Base-by-base conservation (phyloP, 345 rosid genomes). In the Microthlaspi erraticum region DNA sequence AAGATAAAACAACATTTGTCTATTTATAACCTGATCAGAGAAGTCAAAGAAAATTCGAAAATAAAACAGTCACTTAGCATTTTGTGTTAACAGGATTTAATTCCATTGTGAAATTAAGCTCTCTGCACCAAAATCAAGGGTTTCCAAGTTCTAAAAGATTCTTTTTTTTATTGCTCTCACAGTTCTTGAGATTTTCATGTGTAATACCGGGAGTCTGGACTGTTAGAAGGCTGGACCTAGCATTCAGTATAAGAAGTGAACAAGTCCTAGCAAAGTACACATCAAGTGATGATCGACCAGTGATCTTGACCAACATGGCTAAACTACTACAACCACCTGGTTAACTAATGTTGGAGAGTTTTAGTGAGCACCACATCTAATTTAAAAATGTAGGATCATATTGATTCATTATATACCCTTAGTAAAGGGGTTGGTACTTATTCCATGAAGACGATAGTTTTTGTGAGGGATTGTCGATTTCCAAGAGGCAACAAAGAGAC, bases 71-170 rank as follows among this genome's bases (percentile, higher is more conserved):
- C 36, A 57, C 26, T 19, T 2, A 33, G 9, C 7, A 23, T 13
- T 50, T 61, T 18, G 53, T 48, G 42, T 19, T 33, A 18, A 59
- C 12, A 5, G 37, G 16, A 51, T 32, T 32, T 60, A 51, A 8
- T 31, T 38, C 9, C 14, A 71, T 10, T 16, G 62, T 29, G 68
- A 32, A 29, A 37, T 52, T 52, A 52, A 52, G 53, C 55, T 62
- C 17, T 41, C 51, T 52, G 62, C 44, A 60, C 51, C 44, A 39
- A 61, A 50, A 26, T n/a, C 44, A 71, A 50, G 33, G 19, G 45
- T 49, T 62, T 60, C 39, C 49, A 38, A 13, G 13, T 16, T 48
- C 58, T 14, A 58, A 45, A 57, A 36, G 13, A 26, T 2, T 26
- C 37, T 23, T 39, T 26, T 4, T 8, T 19, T 39, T 36, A 26